Evolutionary conservation across 495 filamentous ascomycete genomes (phyloP).

Genomic region (Xylaria venustula): DNA sequence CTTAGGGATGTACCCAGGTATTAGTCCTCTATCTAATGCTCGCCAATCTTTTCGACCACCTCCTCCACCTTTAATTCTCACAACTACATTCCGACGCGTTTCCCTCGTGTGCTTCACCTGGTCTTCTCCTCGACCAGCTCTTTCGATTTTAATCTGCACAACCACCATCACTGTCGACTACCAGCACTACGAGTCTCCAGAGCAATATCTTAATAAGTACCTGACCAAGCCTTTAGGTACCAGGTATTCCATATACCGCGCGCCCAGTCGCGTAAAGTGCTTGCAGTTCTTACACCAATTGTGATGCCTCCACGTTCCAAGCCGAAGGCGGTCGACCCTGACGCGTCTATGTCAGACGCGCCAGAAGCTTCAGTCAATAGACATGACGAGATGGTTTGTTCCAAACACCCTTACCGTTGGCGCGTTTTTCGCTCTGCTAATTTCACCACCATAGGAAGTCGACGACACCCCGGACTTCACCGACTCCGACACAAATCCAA

Average conservation of each 20-base stretch:
- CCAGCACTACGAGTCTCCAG: background rate
- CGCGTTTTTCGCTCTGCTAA: background rate
- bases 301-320: constrained; percentile 63
- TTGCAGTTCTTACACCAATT: constrained; percentile 20
- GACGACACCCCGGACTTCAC: constrained; percentile 84
- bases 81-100: constrained; percentile 18
- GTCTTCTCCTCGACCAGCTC: background rate
- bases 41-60: constrained; percentile 10
- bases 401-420: background rate
- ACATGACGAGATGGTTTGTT: constrained; percentile 49
- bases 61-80: constrained; percentile 14
- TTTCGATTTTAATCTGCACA: background rate
- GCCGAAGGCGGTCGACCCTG: constrained; percentile 47
- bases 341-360: constrained; percentile 61
- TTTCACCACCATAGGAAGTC: constrained; percentile 50
- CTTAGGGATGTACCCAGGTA: background rate
- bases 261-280: constrained; percentile 39
- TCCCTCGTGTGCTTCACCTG: constrained; percentile 2
- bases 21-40: background rate
- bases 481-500: constrained; percentile 90
- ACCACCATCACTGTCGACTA: background rate
- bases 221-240: background rate
- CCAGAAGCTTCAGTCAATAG: constrained; percentile 44
- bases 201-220: background rate
- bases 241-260: constrained; percentile 22